Conservation (phyloP, 352 stramenopile genomes). For the Phytophthora chlamydospora region DNA sequence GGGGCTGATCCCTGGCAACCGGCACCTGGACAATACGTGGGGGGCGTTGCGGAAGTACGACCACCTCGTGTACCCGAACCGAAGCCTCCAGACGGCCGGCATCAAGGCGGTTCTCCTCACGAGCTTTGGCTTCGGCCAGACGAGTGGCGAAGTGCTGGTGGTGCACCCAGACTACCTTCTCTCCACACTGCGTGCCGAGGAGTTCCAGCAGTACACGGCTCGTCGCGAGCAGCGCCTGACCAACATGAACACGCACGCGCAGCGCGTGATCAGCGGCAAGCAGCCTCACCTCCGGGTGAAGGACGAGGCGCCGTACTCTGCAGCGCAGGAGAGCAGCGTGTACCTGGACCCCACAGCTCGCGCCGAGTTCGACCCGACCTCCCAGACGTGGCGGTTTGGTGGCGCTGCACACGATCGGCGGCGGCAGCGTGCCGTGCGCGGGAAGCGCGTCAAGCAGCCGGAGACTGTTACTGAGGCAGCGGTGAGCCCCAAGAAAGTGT, state of each 20-base stretch:
- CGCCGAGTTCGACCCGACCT: slow-evolving; percentile 70
- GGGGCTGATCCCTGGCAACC: slow-evolving; percentile 80
- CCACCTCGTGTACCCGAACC: slow-evolving; percentile 85
- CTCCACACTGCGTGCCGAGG: slow-evolving; percentile 48
- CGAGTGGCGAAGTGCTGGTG: slow-evolving; percentile 73
- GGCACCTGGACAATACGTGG: slow-evolving; percentile 85
- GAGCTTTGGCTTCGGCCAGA: slow-evolving; percentile 88
- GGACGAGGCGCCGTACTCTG: slow-evolving; percentile 80
- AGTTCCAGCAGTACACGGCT: slow-evolving; percentile 67
- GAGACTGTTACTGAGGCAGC: slow-evolving; percentile 32
- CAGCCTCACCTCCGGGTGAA: slow-evolving; percentile 82
- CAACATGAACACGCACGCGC: slow-evolving; percentile 78
- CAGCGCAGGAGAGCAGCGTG: slow-evolving; percentile 81
- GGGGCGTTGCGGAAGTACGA: slow-evolving; percentile 72
- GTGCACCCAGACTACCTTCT: slow-evolving; percentile 87
- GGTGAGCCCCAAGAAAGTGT: slow-evolving; percentile 25
- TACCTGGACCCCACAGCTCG: slow-evolving; percentile 86
- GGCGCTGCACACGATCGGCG: slow-evolving; percentile 39
- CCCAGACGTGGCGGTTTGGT: slow-evolving; percentile 80
- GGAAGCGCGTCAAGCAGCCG: slow-evolving; percentile 55
- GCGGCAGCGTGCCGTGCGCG: slow-evolving; percentile 38
- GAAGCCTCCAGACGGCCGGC: slow-evolving; percentile 75
- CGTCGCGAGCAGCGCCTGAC: slow-evolving; percentile 65
- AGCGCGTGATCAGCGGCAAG: slow-evolving; percentile 83
- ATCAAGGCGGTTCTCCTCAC: slow-evolving; percentile 85